Conservation (phyloP, 495 filamentous ascomycete genomes). For the Cenococcum geophilum region DNA sequence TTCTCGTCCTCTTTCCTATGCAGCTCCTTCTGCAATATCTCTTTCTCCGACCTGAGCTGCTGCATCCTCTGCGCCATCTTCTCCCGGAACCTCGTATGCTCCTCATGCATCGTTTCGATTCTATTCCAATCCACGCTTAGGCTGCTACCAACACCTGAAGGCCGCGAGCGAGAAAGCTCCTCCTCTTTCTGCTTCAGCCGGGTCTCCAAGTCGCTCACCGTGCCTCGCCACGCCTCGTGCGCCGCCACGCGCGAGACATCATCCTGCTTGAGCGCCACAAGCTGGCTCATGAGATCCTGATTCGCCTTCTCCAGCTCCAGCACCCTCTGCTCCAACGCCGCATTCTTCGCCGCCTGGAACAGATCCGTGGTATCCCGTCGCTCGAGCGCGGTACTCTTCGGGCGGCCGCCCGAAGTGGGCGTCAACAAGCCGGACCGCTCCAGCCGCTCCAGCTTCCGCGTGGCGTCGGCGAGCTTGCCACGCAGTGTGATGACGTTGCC, state of each 20-base stretch:
- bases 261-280: constrained; percentile 14
- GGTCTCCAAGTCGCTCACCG: constrained; percentile 20
- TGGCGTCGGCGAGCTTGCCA: constrained; percentile 31
- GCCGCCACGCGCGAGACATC: constrained; percentile 18
- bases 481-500: constrained; percentile 32
- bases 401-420: constrained; percentile 6
- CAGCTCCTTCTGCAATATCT: constrained; percentile 30
- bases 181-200: constrained; percentile 23
- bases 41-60: constrained; percentile 30
- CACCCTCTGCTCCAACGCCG: constrained; percentile 35
- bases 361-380: constrained; percentile 30
- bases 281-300: constrained; percentile 19
- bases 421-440: constrained; percentile 7
- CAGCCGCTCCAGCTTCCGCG: constrained; percentile 25
- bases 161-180: constrained; percentile 15
- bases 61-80: constrained; percentile 27
- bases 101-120: constrained; percentile 29
- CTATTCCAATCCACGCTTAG: constrained; percentile 11
- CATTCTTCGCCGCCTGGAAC: constrained; percentile 33
- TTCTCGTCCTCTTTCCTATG: constrained; percentile 31
- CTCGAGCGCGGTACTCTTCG: constrained; percentile 24
- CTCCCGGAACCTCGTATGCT: constrained; percentile 26
- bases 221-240: constrained; percentile 29
- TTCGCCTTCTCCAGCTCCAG: constrained; percentile 37
- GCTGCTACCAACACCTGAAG: constrained; percentile 4